Evolutionary conservation across 2,329 filamentous ascomycete species (phyloP).

Genomic region (Curvularia lunata): DNA sequence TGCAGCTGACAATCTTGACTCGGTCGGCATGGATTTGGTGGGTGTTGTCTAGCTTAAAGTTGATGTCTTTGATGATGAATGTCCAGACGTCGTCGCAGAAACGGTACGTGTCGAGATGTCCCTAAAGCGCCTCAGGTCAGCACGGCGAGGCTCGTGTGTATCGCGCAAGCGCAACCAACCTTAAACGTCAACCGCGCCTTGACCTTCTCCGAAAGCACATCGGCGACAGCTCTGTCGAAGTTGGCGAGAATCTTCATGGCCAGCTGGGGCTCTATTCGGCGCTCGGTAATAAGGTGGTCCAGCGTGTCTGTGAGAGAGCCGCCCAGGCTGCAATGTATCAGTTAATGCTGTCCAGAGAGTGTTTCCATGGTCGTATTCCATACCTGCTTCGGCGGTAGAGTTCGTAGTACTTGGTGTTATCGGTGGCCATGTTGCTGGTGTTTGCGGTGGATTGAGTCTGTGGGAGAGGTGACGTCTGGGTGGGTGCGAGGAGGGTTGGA

Average conservation of each 20-base stretch:
- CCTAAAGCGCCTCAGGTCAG: constrained; percentile 60
- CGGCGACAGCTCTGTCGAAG: constrained; percentile 92
- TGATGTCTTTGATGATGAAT: constrained; percentile 97
- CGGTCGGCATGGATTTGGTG: constrained; percentile 81
- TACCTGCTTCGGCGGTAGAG: constrained; percentile 99
- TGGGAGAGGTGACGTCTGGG: constrained; percentile 14
- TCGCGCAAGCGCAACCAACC: constrained; percentile 60
- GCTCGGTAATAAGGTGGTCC: constrained; percentile 92
- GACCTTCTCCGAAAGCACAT: constrained; percentile 89
- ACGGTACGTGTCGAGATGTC: constrained; percentile 95
- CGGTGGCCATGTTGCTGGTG: constrained; percentile 44
- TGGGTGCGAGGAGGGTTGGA: constrained; percentile 4
- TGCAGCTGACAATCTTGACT: constrained; percentile 98
- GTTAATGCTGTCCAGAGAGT: constrained; percentile 19
- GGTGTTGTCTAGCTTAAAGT: constrained; percentile 94
- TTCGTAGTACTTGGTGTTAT: constrained; percentile 76
- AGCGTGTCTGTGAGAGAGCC: constrained; percentile 93
- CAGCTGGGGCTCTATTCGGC: constrained; percentile 95
- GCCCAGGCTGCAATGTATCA: constrained; percentile 73
- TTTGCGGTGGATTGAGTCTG: constrained; percentile 19
- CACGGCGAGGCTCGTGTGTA: constrained; percentile 5
- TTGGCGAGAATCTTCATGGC: constrained; percentile 98
- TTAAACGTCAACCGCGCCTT: constrained; percentile 93
- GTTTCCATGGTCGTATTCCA: constrained; percentile 27
- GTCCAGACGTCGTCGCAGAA: constrained; percentile 99